Base-by-base conservation (phyloP, 2,329 filamentous ascomycete species). In the Alternaria arbusti region DNA sequence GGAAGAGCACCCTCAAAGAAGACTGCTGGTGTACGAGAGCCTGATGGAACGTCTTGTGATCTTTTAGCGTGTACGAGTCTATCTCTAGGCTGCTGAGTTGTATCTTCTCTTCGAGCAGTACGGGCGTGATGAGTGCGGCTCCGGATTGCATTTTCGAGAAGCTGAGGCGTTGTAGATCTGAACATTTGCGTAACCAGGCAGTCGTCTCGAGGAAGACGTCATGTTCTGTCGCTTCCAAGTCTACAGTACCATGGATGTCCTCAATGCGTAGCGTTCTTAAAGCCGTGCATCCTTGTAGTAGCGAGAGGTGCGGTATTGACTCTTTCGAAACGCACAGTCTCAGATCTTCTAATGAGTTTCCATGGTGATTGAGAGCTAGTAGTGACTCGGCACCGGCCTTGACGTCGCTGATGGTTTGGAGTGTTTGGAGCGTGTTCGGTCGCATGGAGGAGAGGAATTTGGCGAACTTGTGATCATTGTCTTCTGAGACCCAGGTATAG, bases 401-500 rank as follows among this genome's bases (percentile, higher is more conserved):
- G 66, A 87, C 87, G 44, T 82, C 80, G 70, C 86, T 86, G 57
- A 88, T 83, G 26, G 89, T 84, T 61, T 88, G 82, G 59, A 92
- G 88, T 20, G 83, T 84, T 59, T 83, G 82, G 11, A 93, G 78
- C 1, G 84, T 87, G 65, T 91, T 85, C 3, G 84, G 82, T 17
- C 79, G 83, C 52, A 92, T 82, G 1, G 82, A 81, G 23, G 79
- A 79, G 50, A 92, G 82, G 70, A 92, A 90, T 3, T 81, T 79
- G 1, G 88, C 85, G 54, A 91, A 81, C 44, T 87, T 82, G 26
- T 84, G 78, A 63, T 92, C 90, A 7, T 85, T 83, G n/a, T 84
- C 82, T 0, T 78, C 72, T 25, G 80, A 79, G 55, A 71, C 80
- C 84, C 84, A 87, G 45, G 76, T 82, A 65, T 85, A 89, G 59